Evolutionary conservation across 306 rosid species (phyloP), one percentile per base, ranked within the genome.

Genomic region (Parietaria judaica): DNA sequence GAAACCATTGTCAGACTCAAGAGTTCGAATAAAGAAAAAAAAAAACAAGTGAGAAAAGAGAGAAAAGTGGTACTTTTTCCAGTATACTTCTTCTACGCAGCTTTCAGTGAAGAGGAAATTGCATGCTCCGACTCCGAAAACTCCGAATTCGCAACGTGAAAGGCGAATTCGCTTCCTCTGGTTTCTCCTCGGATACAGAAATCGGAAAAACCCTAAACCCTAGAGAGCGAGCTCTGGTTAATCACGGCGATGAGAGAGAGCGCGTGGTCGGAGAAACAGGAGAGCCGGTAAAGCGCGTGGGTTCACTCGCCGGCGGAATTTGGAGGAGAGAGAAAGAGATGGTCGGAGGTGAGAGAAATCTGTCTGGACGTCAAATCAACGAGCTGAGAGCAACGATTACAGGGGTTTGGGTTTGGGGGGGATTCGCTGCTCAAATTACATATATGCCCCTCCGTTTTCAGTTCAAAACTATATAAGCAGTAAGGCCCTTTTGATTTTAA

Each of bases 171-270:
- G 34, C 8, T 51, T 62, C 14, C 5, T 31, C 11, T 37, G 41
- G 54, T 48, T 53, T 52, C 44, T 17, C 46, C 14, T 6, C 17
- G 53, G 14, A 52, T 23, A 43, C 4, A 11, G 35, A 65, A 10
- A 65, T 13, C 6, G 68, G 17, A 15, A 62, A 54, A 66, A 80
- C 64, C 86, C 84, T 79, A 23, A 47, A 70, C 39, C 35, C 34
- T 46, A 15, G 37, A 51, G 31, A 23, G 31, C 31, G 56, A 6
- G 7, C 51, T 23, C 16, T 13, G 15, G 51, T 45, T 50, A 23
- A 14, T 38, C 41, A 17, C 37, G 16, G 47, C 51, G n/a, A 1
- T 11, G 37, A 52, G 14, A n/a, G 11, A 5, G 58, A 34, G 49
- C 17, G 60, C 12, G 39, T 9, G 41, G 14, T 15, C 5, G 39